These are phyloP conservation scores for Phytophthora sansomeana DNA, from an alignment of 352 stramenopile genomes.

Conservation along the genomic window DNA sequence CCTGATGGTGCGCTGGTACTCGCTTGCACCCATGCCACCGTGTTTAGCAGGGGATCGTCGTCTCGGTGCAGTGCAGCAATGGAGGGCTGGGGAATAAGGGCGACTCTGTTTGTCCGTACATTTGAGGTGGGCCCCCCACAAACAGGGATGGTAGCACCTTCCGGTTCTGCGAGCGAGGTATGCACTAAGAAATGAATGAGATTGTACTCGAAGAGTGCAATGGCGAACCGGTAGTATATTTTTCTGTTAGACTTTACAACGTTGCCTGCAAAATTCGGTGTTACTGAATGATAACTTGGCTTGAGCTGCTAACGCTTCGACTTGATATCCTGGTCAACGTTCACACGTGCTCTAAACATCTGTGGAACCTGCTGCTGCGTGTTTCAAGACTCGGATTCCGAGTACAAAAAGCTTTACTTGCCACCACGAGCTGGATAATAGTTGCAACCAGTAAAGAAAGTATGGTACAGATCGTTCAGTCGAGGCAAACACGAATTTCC, in stretches of 20 bases:
- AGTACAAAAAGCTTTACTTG: too few relatives aligned
- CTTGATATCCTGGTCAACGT: constrained; percentile 22
- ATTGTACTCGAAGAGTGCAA: neutral
- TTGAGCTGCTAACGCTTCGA: neutral
- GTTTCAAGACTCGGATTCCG: neutral
- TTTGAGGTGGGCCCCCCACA: neutral
- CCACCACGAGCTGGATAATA: too few relatives aligned
- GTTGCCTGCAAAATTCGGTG: neutral
- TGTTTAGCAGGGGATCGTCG: neutral
- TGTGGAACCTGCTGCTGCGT: constrained; percentile 1
- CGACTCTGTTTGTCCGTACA: constrained; percentile 14
- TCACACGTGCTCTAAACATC: constrained; percentile 2
- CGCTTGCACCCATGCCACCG: neutral
- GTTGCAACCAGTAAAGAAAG: too few relatives aligned
- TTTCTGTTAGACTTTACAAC: neutral
- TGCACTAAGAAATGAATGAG: too few relatives aligned
- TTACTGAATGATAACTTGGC: neutral
- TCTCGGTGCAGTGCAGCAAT: constrained; percentile 20
- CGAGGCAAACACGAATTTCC: neutral
- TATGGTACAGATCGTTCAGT: too few relatives aligned
- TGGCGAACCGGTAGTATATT: neutral
- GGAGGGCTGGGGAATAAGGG: constrained; percentile 24
- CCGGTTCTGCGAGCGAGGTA: too few relatives aligned
- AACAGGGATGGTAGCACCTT: neutral
- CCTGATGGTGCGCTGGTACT: constrained; percentile 3